These are phyloP conservation scores for Blastobotrys terrestris DNA, from an alignment of 805 yeast genomes.

Conservation along the genomic window DNA sequence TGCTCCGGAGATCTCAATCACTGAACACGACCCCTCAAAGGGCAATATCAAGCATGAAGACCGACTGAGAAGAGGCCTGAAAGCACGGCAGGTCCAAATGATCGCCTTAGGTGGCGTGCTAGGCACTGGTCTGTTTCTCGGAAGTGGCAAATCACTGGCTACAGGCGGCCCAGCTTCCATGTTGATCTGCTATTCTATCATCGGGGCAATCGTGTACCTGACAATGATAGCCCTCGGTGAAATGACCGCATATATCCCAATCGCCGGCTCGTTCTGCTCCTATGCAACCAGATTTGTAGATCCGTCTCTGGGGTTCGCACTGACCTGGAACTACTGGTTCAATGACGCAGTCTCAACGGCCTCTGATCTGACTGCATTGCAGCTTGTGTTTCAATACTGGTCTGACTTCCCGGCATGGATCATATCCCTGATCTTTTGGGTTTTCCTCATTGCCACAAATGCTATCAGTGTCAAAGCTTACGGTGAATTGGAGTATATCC, in stretches of 20 bases:
- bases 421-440: constrained; percentile 49
- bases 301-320: constrained; percentile 47
- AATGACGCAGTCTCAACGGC: constrained; percentile 47
- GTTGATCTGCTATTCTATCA: constrained; percentile 42
- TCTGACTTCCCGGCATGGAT: constrained; percentile 44
- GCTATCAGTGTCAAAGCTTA: constrained; percentile 46
- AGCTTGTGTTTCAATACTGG: constrained; percentile 44
- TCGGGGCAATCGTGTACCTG: constrained; percentile 46
- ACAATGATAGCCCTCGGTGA: constrained; percentile 52
- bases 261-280: constrained; percentile 47
- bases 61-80: constrained; percentile 21
- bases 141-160: constrained; percentile 44
- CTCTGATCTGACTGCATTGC: constrained; percentile 43
- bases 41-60: constrained; percentile 12
- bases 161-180: constrained; percentile 50
- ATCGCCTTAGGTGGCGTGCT: constrained; percentile 74
- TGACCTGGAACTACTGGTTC: constrained; percentile 45
- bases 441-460: constrained; percentile 39
- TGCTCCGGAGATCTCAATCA: neutral
- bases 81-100: constrained; percentile 52
- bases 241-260: constrained; percentile 50
- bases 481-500: constrained; percentile 61
- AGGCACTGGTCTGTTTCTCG: constrained; percentile 57
- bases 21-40: neutral
- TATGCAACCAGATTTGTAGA: constrained; percentile 46